Conservation (phyloP, 179 eudicot genomes). For the Beta macrorhiza region DNA sequence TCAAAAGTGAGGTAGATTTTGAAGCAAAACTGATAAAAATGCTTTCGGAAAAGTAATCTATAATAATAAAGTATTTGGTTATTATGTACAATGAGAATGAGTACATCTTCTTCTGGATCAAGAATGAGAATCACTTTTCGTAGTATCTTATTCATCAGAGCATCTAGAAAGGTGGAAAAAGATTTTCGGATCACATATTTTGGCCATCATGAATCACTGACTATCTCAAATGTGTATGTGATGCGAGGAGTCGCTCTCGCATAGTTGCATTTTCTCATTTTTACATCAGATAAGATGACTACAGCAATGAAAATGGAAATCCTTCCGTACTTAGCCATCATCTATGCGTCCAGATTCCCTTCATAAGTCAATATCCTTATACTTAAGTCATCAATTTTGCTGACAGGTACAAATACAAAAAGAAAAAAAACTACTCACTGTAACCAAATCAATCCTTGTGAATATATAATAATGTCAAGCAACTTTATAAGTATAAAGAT, state of each 20-base stretch:
- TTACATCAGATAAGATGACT: conserved; percentile 28
- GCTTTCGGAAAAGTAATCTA: conserved; percentile 21
- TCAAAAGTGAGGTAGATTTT: conserved; percentile 25
- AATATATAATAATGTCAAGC: background rate
- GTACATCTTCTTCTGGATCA: conserved; percentile 28
- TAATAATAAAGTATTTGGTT: background rate
- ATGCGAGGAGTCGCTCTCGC: conserved; percentile 34
- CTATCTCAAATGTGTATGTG: conserved; percentile 19
- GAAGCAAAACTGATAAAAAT: conserved; percentile 30
- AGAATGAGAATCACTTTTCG: conserved; percentile 31
- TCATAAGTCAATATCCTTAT: conserved; percentile 4
- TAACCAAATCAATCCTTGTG: background rate
- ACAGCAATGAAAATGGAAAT: conserved; percentile 13
- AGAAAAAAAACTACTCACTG: background rate
- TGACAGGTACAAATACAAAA: background rate
- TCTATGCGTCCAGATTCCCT: conserved; percentile 20
- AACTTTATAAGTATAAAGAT: background rate
- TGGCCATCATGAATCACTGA: conserved; percentile 24
- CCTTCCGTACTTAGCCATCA: conserved; percentile 28
- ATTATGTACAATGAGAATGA: conserved; percentile 21
- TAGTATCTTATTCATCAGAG: conserved; percentile 24
- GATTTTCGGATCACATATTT: conserved; percentile 25
- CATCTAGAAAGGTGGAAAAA: conserved; percentile 26
- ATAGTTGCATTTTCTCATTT: conserved; percentile 9
- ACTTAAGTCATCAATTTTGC: background rate